Conservation (phyloP, 208 protist genomes). For the Crithidia mellificae region DNA sequence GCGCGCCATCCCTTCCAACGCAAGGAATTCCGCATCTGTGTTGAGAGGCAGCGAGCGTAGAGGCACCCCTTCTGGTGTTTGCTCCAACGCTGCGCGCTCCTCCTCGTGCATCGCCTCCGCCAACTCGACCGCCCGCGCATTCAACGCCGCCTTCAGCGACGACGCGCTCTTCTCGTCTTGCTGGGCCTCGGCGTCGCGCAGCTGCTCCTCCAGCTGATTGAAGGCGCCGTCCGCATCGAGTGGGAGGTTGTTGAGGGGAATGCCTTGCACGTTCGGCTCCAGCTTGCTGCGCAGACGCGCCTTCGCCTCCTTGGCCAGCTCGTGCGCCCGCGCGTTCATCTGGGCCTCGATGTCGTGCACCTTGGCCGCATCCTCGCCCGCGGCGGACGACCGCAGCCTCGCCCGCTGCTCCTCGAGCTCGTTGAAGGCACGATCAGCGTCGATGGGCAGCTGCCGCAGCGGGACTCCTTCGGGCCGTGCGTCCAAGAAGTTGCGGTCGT, state of each 20-base stretch:
- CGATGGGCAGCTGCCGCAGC: slow-evolving; percentile 53
- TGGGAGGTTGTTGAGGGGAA: slow-evolving; percentile 53
- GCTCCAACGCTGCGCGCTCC: slow-evolving; percentile 39
- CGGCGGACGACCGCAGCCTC: slow-evolving; percentile 39
- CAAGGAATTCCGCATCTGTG: slow-evolving; percentile 44
- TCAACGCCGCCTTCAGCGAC: slow-evolving; percentile 36
- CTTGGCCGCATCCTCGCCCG: slow-evolving; percentile 6
- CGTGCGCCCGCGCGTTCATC: slow-evolving; percentile 57
- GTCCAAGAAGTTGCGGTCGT: slow-evolving; percentile 62
- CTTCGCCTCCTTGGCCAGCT: slow-evolving; percentile 53
- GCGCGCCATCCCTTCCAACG: slow-evolving; percentile 48
- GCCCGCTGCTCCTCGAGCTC: slow-evolving; percentile 60
- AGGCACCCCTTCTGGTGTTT: slow-evolving; percentile 55
- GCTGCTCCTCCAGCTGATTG: slow-evolving; percentile 42
- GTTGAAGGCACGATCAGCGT: slow-evolving; percentile 48
- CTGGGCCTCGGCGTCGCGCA: slow-evolving; percentile 41
- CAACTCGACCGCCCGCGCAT: slow-evolving; percentile 56
- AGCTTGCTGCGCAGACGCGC: slow-evolving; percentile 45
- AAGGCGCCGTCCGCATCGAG: slow-evolving; percentile 56
- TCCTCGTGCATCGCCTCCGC: slow-evolving; percentile 36
- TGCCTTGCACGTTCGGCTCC: slow-evolving; percentile 46
- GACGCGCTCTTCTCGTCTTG: slow-evolving; percentile 18
- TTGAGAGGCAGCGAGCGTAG: slow-evolving; percentile 52
- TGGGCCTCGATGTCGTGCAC: slow-evolving; percentile 51
- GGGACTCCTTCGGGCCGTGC: slow-evolving; percentile 49